Base-by-base conservation (phyloP, 2,329 filamentous ascomycete genomes). In the Fusarium cyanostomum region DNA sequence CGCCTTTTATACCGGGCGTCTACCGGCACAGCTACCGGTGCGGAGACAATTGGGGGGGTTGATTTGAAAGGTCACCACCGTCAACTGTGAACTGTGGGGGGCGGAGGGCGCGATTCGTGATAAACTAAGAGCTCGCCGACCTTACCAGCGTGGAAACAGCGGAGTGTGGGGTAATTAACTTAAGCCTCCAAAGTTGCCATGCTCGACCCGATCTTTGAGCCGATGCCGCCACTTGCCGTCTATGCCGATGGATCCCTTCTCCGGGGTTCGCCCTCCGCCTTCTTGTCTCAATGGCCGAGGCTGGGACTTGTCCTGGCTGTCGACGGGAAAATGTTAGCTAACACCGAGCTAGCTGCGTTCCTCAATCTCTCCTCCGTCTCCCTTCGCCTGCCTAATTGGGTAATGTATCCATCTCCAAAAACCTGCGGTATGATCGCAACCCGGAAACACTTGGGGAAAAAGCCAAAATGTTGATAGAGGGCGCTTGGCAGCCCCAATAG, bases 171-270 rank as follows among this genome's bases (percentile, higher is more conserved):
- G 63, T 66, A 66, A 35, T 16, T 16, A 24, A 11, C 11, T 18
- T n/a, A n/a, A n/a, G n/a, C n/a, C n/a, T n/a, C n/a, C 15, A 11
- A 41, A 38, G 58, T 64, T 66, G 53, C 34, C 39, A 21, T 21
- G 10, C 52, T 37, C 30, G 24, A 37, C 45, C 60, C 56, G 53
- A 51, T 63, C 46, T 45, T 31, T 51, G 34, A 53, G 54, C 64
- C 66, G 66, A 59, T 65, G 66, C 66, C 66, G 66, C 57, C 51
- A 26, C 38, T 71, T 71, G 64, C 69, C 69, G 69, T 50, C 50
- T 49, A 59, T 59, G 59, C 66, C 68, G 68, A 64, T 56, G 56
- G 27, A 56, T 52, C 52, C 66, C 59, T 41, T 56, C 37, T 21
- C 43, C 49, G 45, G 53, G 31, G 53, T 52, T 66, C 35, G 51